These are phyloP conservation scores for Eimeria necatrix DNA, from an alignment of 169 alveolate genomes.

Conservation along the genomic window DNA sequence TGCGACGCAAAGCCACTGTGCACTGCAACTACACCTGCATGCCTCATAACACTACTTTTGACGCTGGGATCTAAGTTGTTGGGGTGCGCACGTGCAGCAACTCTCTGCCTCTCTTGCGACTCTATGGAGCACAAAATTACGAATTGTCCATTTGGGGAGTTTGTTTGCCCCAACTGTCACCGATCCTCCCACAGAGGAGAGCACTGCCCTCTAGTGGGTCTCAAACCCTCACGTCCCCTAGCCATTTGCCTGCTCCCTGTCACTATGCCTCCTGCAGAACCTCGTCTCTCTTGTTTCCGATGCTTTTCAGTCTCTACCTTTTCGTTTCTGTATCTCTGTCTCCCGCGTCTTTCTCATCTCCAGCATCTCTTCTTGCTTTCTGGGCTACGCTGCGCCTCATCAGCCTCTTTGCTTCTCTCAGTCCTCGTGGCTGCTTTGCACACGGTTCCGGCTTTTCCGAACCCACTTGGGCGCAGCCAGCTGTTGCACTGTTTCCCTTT, in stretches of 20 bases:
- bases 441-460: no score
- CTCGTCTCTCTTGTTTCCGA: background rate
- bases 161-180: constrained; percentile 89
- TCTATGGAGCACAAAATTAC: constrained; percentile 87
- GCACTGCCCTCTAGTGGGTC: constrained; percentile 78
- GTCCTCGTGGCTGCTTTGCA: background rate
- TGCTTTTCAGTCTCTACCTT: background rate
- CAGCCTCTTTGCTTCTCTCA: background rate
- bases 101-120: constrained; percentile 87
- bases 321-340: background rate
- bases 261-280: background rate
- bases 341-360: background rate
- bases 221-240: background rate
- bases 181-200: constrained; percentile 86
- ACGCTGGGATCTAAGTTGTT: no score
- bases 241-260: background rate
- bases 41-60: no score
- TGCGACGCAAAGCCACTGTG: no score
- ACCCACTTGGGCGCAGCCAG: no score
- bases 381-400: background rate
- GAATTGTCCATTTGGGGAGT: constrained; percentile 86
- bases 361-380: background rate
- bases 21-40: no score
- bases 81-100: constrained; percentile 42
- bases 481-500: no score